phyloP scores from a whole-genome alignment of 768 basidiomycete species.

The Xanthoconium stramineum region DNA sequence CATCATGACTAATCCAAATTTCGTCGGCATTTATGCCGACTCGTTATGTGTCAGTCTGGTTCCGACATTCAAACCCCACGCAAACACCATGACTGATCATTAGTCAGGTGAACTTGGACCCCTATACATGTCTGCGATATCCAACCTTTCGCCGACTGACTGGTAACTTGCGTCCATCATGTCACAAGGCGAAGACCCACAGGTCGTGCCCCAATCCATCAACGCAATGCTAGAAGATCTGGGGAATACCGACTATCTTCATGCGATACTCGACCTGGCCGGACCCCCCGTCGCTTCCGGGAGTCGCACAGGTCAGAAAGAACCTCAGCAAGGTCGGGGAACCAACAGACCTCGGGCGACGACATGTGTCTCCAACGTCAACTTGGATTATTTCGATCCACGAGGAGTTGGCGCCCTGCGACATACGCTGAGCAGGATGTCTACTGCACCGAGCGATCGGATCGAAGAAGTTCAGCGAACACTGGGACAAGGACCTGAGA shows the following conservation, averaged over 20 bases:
- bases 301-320: background rate
- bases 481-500: background rate
- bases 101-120: conserved; percentile 10
- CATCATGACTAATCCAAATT: too few relatives aligned
- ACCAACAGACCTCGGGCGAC: background rate
- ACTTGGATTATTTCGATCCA: conserved; percentile 53
- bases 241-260: conserved; percentile 16
- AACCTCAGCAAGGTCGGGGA: background rate
- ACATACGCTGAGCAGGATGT: conserved; percentile 14
- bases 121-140: conserved; percentile 7
- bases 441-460: conserved; percentile 10
- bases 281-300: background rate
- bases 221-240: conserved; percentile 1
- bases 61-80: background rate
- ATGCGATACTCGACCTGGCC: conserved; percentile 7
- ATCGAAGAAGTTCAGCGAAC: background rate
- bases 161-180: conserved; percentile 3
- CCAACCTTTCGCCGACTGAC: background rate
- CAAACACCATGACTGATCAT: conserved; percentile 3
- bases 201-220: background rate
- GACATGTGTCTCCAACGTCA: conserved; percentile 33
- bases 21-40: background rate
- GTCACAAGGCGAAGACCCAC: conserved; percentile 2
- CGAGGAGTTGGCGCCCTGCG: conserved; percentile 37
- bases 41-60: background rate